These are phyloP conservation scores for Teratosphaeria nubilosa DNA, from an alignment of 2,329 filamentous ascomycete genomes.

Conservation along the genomic window DNA sequence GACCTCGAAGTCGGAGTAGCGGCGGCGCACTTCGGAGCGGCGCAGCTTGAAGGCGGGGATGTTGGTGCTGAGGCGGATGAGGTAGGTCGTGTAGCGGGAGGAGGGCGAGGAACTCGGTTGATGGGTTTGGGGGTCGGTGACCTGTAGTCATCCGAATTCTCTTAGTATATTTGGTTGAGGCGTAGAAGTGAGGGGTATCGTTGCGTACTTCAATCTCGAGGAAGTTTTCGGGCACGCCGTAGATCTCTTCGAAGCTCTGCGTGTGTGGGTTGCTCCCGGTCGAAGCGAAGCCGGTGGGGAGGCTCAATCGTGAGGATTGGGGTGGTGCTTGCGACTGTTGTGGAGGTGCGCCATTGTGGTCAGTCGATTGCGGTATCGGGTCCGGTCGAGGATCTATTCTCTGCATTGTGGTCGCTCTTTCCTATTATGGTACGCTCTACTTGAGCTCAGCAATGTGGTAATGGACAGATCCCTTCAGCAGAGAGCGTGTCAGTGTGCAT, in stretches of 20 bases:
- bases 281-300: slow-evolving; percentile 24
- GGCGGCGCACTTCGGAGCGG: slow-evolving; percentile 69
- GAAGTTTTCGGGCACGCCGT: slow-evolving; percentile 96
- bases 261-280: slow-evolving; percentile 21
- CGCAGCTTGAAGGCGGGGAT: slow-evolving; percentile 98
- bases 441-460: not conserved
- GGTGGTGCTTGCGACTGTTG: slow-evolving; percentile 6
- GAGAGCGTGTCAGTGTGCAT: not conserved
- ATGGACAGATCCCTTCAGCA: not conserved
- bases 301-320: slow-evolving; percentile 4
- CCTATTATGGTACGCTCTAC: not conserved
- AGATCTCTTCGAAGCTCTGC: slow-evolving; percentile 98
- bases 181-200: not conserved
- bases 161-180: slow-evolving; percentile 11
- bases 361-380: slow-evolving; percentile 3
- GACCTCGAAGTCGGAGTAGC: slow-evolving; percentile 97
- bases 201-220: slow-evolving; percentile 79
- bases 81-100: slow-evolving; percentile 87
- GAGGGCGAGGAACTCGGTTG: slow-evolving; percentile 56
- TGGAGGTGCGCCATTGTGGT: slow-evolving; percentile 3
- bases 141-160: slow-evolving; percentile 40
- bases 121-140: slow-evolving; percentile 86
- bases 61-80: slow-evolving; percentile 95
- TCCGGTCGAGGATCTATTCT: slow-evolving; percentile 5
- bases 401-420: slow-evolving; percentile 4